Percentiles rank a stretch among this genome's conserved stretches.
phyloP scores from a whole-genome alignment of 176 grass and related monocot species.

The Zoysia pacifica region DNA sequence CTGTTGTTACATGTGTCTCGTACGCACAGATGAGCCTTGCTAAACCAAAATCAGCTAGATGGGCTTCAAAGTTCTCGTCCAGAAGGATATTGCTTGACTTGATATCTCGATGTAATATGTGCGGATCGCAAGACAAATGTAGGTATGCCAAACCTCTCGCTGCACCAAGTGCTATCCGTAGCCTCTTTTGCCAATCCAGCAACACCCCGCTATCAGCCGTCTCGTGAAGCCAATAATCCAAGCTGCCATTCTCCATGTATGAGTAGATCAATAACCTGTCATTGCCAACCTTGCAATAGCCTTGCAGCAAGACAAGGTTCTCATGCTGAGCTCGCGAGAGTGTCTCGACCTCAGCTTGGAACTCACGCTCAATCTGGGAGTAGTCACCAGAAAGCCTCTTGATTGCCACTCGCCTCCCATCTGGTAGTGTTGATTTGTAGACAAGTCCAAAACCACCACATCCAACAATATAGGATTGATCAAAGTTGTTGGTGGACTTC shows the following conservation, averaged over 20 bases:
- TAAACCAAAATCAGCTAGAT: slow-evolving; percentile 86
- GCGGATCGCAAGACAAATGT: slow-evolving; percentile 85
- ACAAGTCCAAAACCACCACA: slow-evolving; percentile 95
- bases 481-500: slow-evolving; percentile 90
- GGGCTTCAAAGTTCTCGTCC: slow-evolving; percentile 81
- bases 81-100: slow-evolving; percentile 97
- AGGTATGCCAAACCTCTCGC: slow-evolving; percentile 84
- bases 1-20: slow-evolving; percentile 91
- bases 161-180: slow-evolving; percentile 72
- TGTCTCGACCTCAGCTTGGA: slow-evolving; percentile 89
- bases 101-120: slow-evolving; percentile 93
- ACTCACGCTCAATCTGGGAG: slow-evolving; percentile 91
- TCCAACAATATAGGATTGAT: slow-evolving; percentile 78
- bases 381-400: slow-evolving; percentile 91
- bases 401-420: slow-evolving; percentile 74
- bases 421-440: slow-evolving; percentile 74
- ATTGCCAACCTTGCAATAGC: slow-evolving; percentile 80
- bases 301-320: slow-evolving; percentile 86
- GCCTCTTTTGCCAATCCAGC: slow-evolving; percentile 78
- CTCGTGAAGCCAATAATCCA: slow-evolving; percentile 99
- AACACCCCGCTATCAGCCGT: slow-evolving; percentile 56
- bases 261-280: slow-evolving; percentile 91
- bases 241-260: slow-evolving; percentile 97
- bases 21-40: slow-evolving; percentile 75
- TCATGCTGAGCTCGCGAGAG: slow-evolving; percentile 79